Base-by-base conservation (phyloP, 139 green algal species). In the Auxenochlorella pyrenoidosa region DNA sequence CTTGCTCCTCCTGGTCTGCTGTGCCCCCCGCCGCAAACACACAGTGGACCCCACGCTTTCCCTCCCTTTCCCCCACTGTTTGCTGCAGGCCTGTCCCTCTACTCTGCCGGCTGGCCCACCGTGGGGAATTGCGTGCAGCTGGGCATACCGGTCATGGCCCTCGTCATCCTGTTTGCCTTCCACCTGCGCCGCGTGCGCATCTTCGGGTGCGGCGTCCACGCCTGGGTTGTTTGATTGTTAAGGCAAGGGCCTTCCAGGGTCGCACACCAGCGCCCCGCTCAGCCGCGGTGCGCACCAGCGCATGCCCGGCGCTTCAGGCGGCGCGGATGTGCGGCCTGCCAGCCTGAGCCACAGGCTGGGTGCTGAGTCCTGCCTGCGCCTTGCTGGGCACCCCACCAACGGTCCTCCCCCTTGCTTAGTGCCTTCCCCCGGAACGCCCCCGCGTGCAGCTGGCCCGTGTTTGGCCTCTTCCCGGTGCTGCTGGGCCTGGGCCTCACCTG, bases 131-230 rank as follows among this genome's bases (percentile, higher is more conserved):
- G 93, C 88, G 59, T 91, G n/a, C 90, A 96, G 88, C 89, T 94
- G 83, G 94, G 94, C 71, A 59, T 95, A 10, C 79, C 91, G 4
- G 79, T 87, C 71, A 93, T 96, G 36, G 66, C 83, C 0, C 59
- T 91, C 30, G 88, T 95, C 84, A 90, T 96, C 47, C 5, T 94
- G 0, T 95, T 95, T 89, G 90, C 76, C 71, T 92, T 94, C 88
- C 93, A 94, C 89, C 43, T 89, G 41, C 88, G 75, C 5, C 83
- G 86, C 5, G 73, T 92, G 26, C 65, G 87, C 16, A 76, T 95
- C 38, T 83, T 83, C n/a, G 59, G 75, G 83, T 87, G 71, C 68
- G 83, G 36, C 36, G 3, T 66, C 6, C 28, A 10, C 6, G 19
- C 54, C 34, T 36, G 21, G 59, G 8, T 68, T 68, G 59, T 30